phyloP scores from a whole-genome alignment of 768 basidiomycete genomes.

The Pisolithus albus region DNA sequence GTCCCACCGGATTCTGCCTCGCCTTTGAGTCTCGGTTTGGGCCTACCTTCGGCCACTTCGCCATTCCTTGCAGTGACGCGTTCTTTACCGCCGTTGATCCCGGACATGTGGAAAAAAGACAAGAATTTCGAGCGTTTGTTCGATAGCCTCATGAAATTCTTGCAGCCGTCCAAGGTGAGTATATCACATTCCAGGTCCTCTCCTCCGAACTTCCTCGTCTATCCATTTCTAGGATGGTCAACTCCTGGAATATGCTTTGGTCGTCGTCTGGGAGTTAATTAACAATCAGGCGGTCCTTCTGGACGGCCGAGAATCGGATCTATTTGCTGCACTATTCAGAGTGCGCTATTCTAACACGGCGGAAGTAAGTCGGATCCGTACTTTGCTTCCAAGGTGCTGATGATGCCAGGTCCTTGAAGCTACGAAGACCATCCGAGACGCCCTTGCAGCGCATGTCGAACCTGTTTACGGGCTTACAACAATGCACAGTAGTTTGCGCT shows the following conservation, averaged over 20 bases:
- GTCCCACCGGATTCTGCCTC: constrained; percentile 38
- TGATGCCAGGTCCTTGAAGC: constrained; percentile 66
- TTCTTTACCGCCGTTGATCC: constrained; percentile 35
- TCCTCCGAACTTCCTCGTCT: not conserved
- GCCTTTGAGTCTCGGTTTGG: constrained; percentile 46
- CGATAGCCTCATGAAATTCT: constrained; percentile 52
- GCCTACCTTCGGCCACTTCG: constrained; percentile 51
- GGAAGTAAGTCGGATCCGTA: constrained; percentile 42
- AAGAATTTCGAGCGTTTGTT: constrained; percentile 68
- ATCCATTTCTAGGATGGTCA: constrained; percentile 44
- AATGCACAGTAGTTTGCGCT: constrained; percentile 63
- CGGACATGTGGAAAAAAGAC: constrained; percentile 67
- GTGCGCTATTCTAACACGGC: constrained; percentile 68
- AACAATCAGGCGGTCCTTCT: constrained; percentile 65
- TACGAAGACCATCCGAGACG: constrained; percentile 75
- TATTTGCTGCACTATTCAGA: constrained; percentile 64
- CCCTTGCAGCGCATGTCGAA: constrained; percentile 62
- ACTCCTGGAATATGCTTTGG: constrained; percentile 69
- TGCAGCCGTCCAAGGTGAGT: constrained; percentile 59
- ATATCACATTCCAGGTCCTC: constrained; percentile 1
- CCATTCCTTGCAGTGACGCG: constrained; percentile 40
- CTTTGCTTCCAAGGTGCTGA: not conserved
- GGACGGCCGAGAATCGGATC: constrained; percentile 73
- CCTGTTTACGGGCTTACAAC: constrained; percentile 83
- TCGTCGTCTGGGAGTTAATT: constrained; percentile 78